A percentile compares a stretch with the other conserved stretches of the same genome.
phyloP scores from a whole-genome alignment of 352 stramenopile genomes.

The Phytophthora brassicae region DNA sequence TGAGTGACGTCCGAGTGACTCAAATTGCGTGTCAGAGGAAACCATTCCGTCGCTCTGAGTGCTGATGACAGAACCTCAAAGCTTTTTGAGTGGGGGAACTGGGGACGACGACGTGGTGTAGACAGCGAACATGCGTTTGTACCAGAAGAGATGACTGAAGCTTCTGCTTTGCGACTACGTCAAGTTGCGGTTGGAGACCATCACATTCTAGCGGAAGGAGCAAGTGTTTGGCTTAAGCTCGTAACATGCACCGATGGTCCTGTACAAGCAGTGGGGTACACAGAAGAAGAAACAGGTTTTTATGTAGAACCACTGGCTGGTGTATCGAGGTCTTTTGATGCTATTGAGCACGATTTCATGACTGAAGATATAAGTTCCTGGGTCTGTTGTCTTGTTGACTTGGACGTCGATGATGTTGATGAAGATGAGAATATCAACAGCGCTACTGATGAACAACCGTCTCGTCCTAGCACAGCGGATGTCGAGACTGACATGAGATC shows the following conservation, averaged over 20 bases:
- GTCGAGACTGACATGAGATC: constrained; percentile 17
- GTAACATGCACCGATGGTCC: constrained; percentile 12
- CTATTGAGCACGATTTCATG: constrained; percentile 29
- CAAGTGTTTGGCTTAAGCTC: constrained; percentile 62
- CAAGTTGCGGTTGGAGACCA: constrained; percentile 55
- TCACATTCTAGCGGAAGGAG: constrained; percentile 60
- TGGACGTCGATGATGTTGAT: constrained; percentile 60
- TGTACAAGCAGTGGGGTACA: constrained; percentile 2
- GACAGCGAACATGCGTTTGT: constrained; percentile 64
- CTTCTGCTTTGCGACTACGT: constrained; percentile 32
- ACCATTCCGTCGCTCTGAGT: constrained; percentile 58
- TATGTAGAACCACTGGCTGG: constrained; percentile 33
- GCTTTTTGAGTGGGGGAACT: constrained; percentile 76
- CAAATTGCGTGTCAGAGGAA: constrained; percentile 59
- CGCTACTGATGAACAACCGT: not conserved
- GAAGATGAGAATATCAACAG: constrained; percentile 19
- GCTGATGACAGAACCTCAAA: constrained; percentile 24
- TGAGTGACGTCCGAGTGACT: constrained; percentile 43
- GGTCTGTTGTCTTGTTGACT: constrained; percentile 44
- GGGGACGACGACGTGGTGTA: constrained; percentile 51
- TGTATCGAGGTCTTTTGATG: constrained; percentile 24
- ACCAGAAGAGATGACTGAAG: constrained; percentile 39
- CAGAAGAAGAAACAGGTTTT: constrained; percentile 23
- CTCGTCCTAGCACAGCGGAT: constrained; percentile 13
- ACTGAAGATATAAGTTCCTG: constrained; percentile 1